phyloP scores from a whole-genome alignment of 306 rosid species.

The Malus orientalis region DNA sequence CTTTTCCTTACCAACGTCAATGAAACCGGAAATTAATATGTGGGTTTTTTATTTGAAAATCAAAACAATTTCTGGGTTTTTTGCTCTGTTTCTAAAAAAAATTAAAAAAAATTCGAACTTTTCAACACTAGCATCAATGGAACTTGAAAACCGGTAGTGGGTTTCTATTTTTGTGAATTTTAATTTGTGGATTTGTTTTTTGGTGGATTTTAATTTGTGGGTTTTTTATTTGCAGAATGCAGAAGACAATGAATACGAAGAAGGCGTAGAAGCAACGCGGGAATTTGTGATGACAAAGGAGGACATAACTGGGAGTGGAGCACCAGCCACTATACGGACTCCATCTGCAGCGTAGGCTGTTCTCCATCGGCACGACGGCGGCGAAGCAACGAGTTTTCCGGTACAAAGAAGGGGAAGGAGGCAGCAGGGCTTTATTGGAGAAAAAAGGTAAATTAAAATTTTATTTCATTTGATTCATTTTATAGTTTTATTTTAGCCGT shows the following conservation, averaged over 20 bases:
- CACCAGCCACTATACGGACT: constrained; percentile 18
- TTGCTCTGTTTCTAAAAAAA: background rate
- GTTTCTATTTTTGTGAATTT: background rate
- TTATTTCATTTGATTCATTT: no score
- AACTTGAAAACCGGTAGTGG: background rate
- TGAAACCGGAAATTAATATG: background rate
- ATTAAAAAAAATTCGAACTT: background rate
- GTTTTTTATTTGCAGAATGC: constrained; percentile 7
- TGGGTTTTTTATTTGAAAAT: background rate
- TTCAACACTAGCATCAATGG: background rate
- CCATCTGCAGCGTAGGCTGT: constrained; percentile 15
- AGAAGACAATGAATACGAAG: constrained; percentile 7
- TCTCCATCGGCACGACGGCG: background rate
- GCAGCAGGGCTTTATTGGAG: no score
- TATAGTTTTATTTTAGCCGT: no score
- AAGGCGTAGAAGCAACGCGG: constrained; percentile 13
- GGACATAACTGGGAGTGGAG: constrained; percentile 19
- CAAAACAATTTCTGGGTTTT: no score
- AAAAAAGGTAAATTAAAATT: no score
- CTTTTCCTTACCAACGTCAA: background rate
- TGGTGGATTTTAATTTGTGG: background rate
- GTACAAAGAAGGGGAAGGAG: background rate
- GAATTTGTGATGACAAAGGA: constrained; percentile 14
- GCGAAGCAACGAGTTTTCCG: no score
- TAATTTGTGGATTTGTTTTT: background rate